Percentiles rank a stretch among this genome's conserved stretches.
Evolutionary conservation across 345 rosid species (phyloP).

Genomic region (Cardiospermum halicacabum): DNA sequence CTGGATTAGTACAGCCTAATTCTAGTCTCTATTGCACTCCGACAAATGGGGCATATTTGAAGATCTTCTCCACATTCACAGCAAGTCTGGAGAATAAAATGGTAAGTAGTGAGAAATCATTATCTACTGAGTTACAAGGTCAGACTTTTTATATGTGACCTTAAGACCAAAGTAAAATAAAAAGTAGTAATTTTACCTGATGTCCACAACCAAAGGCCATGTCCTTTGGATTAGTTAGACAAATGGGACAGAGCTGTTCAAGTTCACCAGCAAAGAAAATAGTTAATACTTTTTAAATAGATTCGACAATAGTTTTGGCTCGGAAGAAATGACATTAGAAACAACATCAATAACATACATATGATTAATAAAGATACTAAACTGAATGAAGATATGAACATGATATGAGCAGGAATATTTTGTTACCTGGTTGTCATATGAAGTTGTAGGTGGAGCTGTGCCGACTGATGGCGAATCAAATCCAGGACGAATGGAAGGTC

Average conservation of each 20-base stretch:
- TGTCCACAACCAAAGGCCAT: constrained; percentile 92
- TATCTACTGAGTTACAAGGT: neutral
- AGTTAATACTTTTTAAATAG: neutral
- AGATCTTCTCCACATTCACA: constrained; percentile 68
- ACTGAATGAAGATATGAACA: neutral
- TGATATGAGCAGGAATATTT: constrained; percentile 8
- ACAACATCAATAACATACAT: neutral
- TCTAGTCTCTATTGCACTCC: constrained; percentile 45
- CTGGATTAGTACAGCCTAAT: constrained; percentile 57
- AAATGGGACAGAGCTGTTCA: constrained; percentile 66
- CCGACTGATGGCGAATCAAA: constrained; percentile 31
- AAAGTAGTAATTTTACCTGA: constrained; percentile 41
- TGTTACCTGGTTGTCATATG: constrained; percentile 48
- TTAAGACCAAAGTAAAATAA: constrained; percentile 6
- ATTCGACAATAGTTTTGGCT: neutral
- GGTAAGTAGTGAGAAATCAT: neutral
- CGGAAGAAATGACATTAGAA: neutral
- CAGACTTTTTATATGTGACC: neutral
- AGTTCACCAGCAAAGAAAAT: neutral
- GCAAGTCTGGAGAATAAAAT: constrained; percentile 45
- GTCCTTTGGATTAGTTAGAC: constrained; percentile 52
- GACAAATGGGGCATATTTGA: constrained; percentile 69
- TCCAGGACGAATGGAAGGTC: constrained; percentile 19
- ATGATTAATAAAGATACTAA: neutral
- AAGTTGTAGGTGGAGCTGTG: constrained; percentile 31